These are phyloP conservation scores for Leavenworthia alabamica DNA, from an alignment of 345 rosid species.

Conservation along the genomic window DNA sequence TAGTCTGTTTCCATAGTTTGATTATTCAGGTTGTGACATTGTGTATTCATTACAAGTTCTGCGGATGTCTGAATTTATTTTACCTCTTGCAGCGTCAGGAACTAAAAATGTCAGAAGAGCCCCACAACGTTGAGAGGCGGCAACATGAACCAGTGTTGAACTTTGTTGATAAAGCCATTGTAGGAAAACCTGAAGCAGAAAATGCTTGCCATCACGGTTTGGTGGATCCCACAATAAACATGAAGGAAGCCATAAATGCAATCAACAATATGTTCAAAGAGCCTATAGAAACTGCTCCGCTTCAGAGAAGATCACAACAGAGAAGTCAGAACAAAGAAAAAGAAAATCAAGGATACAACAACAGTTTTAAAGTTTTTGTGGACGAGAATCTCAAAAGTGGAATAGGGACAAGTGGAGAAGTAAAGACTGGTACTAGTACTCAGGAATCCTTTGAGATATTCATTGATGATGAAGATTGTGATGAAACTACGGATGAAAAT, in stretches of 20 bases:
- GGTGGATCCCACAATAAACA: constrained; percentile 79
- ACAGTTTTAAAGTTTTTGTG: constrained; percentile 44
- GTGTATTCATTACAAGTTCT: neutral
- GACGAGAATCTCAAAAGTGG: constrained; percentile 44
- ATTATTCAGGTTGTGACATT: neutral
- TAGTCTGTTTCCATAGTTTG: constrained; percentile 11
- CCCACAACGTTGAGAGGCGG: constrained; percentile 22
- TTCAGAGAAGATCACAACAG: constrained; percentile 37
- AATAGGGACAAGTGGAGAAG: constrained; percentile 14
- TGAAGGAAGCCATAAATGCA: constrained; percentile 81
- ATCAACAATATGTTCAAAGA: constrained; percentile 80
- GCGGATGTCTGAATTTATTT: constrained; percentile 1
- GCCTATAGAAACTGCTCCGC: constrained; percentile 62
- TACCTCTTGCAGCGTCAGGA: constrained; percentile 39
- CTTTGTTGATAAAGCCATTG: constrained; percentile 63
- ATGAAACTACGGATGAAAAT: constrained; percentile 30
- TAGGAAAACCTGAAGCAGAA: constrained; percentile 70
- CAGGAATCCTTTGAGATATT: constrained; percentile 45
- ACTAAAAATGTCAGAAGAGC: constrained; percentile 32
- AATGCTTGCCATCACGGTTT: constrained; percentile 82
- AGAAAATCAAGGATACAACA: constrained; percentile 33
- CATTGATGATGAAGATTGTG: constrained; percentile 51
- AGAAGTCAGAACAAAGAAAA: constrained; percentile 39
- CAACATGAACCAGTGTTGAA: constrained; percentile 37
- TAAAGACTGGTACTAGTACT: constrained; percentile 22